Percentiles rank a stretch among this genome's conserved stretches.
Conservation (phyloP, 805 yeast species). For the Ogataea haglerorum region DNA sequence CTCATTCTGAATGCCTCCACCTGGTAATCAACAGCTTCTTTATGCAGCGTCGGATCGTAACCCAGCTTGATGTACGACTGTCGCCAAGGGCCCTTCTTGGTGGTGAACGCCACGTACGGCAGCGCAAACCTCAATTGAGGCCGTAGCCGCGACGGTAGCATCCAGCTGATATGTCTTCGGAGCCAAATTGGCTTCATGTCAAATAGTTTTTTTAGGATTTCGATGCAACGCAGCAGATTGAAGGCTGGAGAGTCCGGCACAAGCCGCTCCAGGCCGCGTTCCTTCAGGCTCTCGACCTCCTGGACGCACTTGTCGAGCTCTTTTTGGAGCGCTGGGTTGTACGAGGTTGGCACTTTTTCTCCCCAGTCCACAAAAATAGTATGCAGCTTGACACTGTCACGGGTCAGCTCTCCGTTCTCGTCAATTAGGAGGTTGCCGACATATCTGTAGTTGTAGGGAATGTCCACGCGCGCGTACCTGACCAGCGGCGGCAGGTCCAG, state of each 20-base stretch:
- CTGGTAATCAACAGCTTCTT: slow-evolving; percentile 62
- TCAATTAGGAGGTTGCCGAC: slow-evolving; percentile 65
- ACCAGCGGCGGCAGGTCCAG: slow-evolving; percentile 84
- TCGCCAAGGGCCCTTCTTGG: slow-evolving; percentile 93
- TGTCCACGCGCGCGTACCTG: slow-evolving; percentile 66
- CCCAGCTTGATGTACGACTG: slow-evolving; percentile 79
- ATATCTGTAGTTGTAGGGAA: slow-evolving; percentile 77
- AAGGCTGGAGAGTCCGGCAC: slow-evolving; percentile 27
- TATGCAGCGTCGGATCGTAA: slow-evolving; percentile 63
- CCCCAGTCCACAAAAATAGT: slow-evolving; percentile 52
- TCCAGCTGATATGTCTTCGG: slow-evolving; percentile 62
- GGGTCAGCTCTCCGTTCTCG: slow-evolving; percentile 51
- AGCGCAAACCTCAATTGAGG: slow-evolving; percentile 65
- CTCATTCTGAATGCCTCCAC: slow-evolving; percentile 71
- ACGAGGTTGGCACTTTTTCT: slow-evolving; percentile 44
- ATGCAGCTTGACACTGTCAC: slow-evolving; percentile 46
- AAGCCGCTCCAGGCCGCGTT: slow-evolving; percentile 21
- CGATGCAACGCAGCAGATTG: slow-evolving; percentile 42
- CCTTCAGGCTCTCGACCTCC: slow-evolving; percentile 35
- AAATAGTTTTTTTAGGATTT: slow-evolving; percentile 48
- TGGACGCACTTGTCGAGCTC: slow-evolving; percentile 38
- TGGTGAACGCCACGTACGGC: slow-evolving; percentile 79
- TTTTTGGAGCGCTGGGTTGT: slow-evolving; percentile 46
- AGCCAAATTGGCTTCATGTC: slow-evolving; percentile 81
- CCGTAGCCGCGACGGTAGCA: slow-evolving; percentile 46